Evolutionary conservation across 108 stramenopile genomes (phyloP), one percentile per base, ranked within the genome.

Genomic region (Nitzschia palea): DNA sequence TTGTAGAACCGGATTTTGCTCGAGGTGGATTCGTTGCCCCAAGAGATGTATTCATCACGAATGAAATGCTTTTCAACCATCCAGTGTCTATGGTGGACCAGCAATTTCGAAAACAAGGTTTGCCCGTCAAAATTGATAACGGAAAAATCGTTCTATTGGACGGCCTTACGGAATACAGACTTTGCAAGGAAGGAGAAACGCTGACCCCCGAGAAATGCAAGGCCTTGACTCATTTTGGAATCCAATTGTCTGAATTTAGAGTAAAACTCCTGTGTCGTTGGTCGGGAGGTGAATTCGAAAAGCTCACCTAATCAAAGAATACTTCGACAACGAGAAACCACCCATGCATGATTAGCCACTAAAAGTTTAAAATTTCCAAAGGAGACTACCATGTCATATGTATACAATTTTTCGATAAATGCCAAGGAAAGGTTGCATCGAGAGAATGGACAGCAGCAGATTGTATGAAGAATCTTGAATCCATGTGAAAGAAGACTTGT

Each of bases 31-130:
- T 80, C 35, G 73, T 84, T 8, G 76, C 94, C 17, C 71, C 88
- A 17, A 51, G 73, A 31, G 83, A 90, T 14, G 89, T 98, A 18
- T 47, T 76, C 17, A 58, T 98, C 26, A 84, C 90, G 15, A 75
- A 81, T 22, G 83, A 86, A 28, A 81, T 86, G 67, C 66, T 96
- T 34, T 78, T 76, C 31, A 80, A 74, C 10, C 90, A 91, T 67
- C 97, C 97, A 1, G 92, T 95, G 0, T 90, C 91, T 35, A 77
- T 82, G 76, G 89, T 98, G 95, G 85, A 96, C 50, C 95, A 97
- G 70, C 91, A 95, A 54, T 95, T 98, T 56, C 86, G 96, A 25
- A 98, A 96, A 62, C 80, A 94, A 53, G 95, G 97, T 12, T 60
- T 98, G 60, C 93, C 95, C 15, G 95, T 94, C 33, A 92, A 96